Conservation (phyloP, 371 early-diverging fungal genomes). For the Mortierella polycephala region DNA sequence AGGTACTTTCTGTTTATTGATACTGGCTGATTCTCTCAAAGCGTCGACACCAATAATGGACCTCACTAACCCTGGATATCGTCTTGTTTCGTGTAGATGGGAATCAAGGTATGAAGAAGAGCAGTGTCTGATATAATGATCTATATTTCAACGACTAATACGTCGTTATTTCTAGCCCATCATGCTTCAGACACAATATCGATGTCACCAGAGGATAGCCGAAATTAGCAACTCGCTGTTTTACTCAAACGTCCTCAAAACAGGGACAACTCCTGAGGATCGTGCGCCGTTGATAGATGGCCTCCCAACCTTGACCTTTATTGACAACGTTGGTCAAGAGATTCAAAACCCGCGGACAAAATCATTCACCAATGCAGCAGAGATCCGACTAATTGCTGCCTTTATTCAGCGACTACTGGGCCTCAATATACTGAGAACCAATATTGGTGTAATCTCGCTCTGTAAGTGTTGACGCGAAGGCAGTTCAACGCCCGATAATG, state of each 20-base stretch:
- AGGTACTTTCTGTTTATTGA: constrained; percentile 51
- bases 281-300: constrained; percentile 66
- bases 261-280: constrained; percentile 65
- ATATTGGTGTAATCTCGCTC: constrained; percentile 76
- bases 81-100: constrained; percentile 23
- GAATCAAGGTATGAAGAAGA: constrained; percentile 32
- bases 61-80: neutral
- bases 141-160: neutral
- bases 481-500: neutral
- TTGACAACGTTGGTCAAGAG: constrained; percentile 68
- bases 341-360: constrained; percentile 57
- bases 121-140: neutral
- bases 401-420: constrained; percentile 57
- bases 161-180: constrained; percentile 56
- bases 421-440: constrained; percentile 55
- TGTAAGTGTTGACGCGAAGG: constrained; percentile 69
- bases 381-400: constrained; percentile 60
- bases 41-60: neutral
- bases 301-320: constrained; percentile 75
- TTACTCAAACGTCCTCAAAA: constrained; percentile 69
- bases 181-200: constrained; percentile 87
- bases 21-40: too few species aligned
- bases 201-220: constrained; percentile 90
- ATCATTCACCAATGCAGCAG: constrained; percentile 66
- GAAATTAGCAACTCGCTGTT: constrained; percentile 83